Conservation (phyloP, 129 eudicot species). For the Saposhnikovia divaricata region DNA sequence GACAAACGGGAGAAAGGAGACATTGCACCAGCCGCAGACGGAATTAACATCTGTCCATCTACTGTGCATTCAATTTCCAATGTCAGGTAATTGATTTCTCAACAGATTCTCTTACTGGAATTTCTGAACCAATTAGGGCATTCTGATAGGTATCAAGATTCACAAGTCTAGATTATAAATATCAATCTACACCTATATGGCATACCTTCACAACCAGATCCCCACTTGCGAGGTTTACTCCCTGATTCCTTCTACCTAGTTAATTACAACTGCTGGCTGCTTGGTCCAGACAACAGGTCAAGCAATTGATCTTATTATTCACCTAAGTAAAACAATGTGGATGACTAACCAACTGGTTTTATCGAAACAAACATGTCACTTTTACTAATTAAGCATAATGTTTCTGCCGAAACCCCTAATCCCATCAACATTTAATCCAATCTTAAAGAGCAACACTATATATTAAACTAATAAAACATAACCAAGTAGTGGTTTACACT, state of each 20-base stretch:
- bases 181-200: background rate
- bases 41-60: background rate
- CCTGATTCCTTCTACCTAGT: background rate
- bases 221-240: background rate
- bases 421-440: background rate
- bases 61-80: background rate
- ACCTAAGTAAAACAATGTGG: background rate
- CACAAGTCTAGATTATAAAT: background rate
- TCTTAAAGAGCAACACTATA: background rate
- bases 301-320: background rate
- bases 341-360: background rate
- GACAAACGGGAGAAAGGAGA: background rate
- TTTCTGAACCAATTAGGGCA: background rate
- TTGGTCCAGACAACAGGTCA: background rate
- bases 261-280: background rate
- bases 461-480: background rate
- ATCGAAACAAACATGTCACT: background rate
- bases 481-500: background rate
- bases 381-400: background rate
- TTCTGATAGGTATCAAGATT: background rate
- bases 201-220: background rate
- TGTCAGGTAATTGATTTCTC: background rate
- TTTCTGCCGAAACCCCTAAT: background rate
- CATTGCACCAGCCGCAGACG: background rate
- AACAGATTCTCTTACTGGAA: background rate